A percentile compares a stretch with the other conserved stretches of the same genome.
Conservation (phyloP, 345 rosid species). For the Aquilaria yunnanensis region DNA sequence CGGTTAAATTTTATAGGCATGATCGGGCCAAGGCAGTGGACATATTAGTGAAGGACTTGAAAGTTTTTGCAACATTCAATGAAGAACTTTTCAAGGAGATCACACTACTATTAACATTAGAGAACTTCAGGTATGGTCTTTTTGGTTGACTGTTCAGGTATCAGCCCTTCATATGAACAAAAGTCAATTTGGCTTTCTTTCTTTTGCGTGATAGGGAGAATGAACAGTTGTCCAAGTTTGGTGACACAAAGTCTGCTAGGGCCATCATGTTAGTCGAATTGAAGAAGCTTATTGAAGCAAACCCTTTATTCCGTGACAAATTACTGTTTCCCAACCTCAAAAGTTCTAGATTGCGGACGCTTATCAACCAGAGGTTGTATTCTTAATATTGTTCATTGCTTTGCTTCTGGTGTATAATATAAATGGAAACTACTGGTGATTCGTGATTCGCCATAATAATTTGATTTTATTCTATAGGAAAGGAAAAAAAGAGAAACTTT, state of each 20-base stretch:
- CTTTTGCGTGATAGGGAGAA: conserved; percentile 64
- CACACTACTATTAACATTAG: conserved; percentile 86
- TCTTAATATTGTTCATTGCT: neutral
- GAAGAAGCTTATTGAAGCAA: conserved; percentile 97
- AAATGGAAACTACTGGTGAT: neutral
- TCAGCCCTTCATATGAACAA: neutral
- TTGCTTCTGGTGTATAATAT: neutral
- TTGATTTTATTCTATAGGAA: no score
- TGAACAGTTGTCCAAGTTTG: conserved; percentile 94
- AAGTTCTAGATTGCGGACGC: conserved; percentile 84
- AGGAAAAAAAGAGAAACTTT: no score
- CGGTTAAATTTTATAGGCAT: conserved; percentile 43
- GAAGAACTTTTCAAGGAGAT: conserved; percentile 98
- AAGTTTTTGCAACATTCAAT: conserved; percentile 92
- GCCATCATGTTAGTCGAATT: conserved; percentile 96
- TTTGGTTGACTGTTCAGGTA: neutral
- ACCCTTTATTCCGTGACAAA: conserved; percentile 93
- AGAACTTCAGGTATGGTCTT: conserved; percentile 65
- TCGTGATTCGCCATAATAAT: no score
- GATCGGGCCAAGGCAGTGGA: conserved; percentile 97
- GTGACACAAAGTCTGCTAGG: conserved; percentile 97
- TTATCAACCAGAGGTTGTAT: conserved; percentile 88
- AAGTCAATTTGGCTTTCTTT: conserved; percentile 1
- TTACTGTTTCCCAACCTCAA: conserved; percentile 92
- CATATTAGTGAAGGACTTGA: conserved; percentile 85